These are phyloP conservation scores for Phylloporus rhodoxanthus DNA, from an alignment of 768 basidiomycete genomes.

Conservation along the genomic window DNA sequence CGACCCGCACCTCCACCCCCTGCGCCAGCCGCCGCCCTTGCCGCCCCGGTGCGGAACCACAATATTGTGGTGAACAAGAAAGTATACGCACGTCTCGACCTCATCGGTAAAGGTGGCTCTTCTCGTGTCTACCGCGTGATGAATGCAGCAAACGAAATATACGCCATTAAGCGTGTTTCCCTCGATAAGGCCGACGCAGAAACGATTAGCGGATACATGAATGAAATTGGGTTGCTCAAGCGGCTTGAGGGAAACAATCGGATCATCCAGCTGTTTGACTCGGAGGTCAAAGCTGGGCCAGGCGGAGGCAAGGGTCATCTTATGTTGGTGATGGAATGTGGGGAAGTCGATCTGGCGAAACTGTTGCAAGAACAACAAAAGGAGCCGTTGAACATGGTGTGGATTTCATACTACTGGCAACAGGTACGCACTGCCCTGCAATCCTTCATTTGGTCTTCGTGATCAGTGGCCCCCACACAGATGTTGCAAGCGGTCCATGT, in stretches of 20 bases:
- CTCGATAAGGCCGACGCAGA: constrained; percentile 86
- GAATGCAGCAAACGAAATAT: constrained; percentile 68
- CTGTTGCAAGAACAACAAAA: constrained; percentile 80
- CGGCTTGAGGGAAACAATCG: constrained; percentile 90
- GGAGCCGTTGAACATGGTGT: constrained; percentile 84
- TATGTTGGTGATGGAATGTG: constrained; percentile 93
- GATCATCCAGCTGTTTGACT: constrained; percentile 88
- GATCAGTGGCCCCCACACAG: constrained; percentile 35
- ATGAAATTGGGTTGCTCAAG: constrained; percentile 90
- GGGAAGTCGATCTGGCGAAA: constrained; percentile 86
- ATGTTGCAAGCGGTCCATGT: constrained; percentile 99
- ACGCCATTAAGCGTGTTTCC: constrained; percentile 88
- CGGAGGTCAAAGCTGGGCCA: constrained; percentile 65
- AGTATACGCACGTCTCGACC: constrained; percentile 75
- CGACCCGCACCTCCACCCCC: constrained; percentile 35
- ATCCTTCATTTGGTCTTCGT: background rate
- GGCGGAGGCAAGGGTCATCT: constrained; percentile 69
- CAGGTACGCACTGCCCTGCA: constrained; percentile 53
- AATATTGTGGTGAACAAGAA: constrained; percentile 58
- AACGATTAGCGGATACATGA: constrained; percentile 89
- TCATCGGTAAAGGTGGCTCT: constrained; percentile 90
- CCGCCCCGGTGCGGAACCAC: constrained; percentile 35
- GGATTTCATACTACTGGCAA: constrained; percentile 95
- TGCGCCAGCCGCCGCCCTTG: constrained; percentile 15
- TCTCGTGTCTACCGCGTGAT: constrained; percentile 95